These are phyloP conservation scores for Harringtonia lauricola DNA, from an alignment of 2,329 filamentous ascomycete genomes.

Conservation along the genomic window DNA sequence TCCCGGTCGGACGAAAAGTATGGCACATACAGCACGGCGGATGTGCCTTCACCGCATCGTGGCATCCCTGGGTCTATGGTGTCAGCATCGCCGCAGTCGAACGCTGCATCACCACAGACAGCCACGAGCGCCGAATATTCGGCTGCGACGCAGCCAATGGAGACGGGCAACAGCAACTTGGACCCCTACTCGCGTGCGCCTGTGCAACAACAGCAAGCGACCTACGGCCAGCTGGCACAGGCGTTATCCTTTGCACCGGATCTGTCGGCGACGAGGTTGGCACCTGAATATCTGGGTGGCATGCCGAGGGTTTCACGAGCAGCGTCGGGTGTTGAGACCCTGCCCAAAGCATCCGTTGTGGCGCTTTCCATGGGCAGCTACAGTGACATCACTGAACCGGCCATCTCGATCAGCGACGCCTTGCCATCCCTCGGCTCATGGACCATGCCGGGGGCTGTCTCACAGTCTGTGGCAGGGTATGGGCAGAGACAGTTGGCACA, in stretches of 20 bases:
- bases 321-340: not conserved
- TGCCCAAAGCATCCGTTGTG: not conserved
- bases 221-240: conserved; percentile 19
- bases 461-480: conserved; percentile 3
- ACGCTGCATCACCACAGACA: not conserved
- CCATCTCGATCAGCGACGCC: not conserved
- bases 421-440: conserved; percentile 6
- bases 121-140: not conserved
- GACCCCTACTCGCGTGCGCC: not conserved
- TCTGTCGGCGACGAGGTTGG: conserved; percentile 7
- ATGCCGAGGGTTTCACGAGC: not conserved
- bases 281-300: conserved; percentile 6
- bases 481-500: conserved; percentile 3
- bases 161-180: too few species aligned
- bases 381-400: not conserved
- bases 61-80: conserved; percentile 1
- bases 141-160: too few species aligned
- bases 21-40: conserved; percentile 55
- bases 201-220: too few species aligned
- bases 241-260: conserved; percentile 15
- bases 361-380: not conserved
- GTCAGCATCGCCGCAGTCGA: conserved; percentile 16
- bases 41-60: conserved; percentile 43
- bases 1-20: conserved; percentile 70
- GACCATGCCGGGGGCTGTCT: conserved; percentile 1